Conservation (phyloP, 2,329 filamentous ascomycete species). For the Beauveria pseudobassiana region DNA sequence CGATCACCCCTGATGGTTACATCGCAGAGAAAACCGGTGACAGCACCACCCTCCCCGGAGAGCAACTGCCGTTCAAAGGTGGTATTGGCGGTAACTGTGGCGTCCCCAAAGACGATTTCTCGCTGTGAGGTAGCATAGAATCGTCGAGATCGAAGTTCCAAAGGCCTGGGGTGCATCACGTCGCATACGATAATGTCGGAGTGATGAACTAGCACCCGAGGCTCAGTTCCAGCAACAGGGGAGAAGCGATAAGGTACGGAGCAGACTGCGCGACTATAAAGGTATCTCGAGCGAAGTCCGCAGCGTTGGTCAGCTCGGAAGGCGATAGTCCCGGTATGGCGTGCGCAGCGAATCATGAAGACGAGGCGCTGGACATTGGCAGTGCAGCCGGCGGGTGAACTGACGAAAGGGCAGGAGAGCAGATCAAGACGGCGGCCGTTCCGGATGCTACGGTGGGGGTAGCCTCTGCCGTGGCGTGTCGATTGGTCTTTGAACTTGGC, state of each 20-base stretch:
- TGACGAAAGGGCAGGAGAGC: background rate
- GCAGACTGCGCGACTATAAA: background rate
- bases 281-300: background rate
- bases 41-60: conserved; percentile 10
- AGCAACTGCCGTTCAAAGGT: conserved; percentile 12
- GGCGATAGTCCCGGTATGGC: background rate
- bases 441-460: conserved; percentile 20
- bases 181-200: background rate
- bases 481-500: conserved; percentile 13
- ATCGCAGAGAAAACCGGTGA: conserved; percentile 16
- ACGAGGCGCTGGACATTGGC: background rate
- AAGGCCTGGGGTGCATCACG: conserved; percentile 13
- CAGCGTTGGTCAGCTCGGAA: background rate
- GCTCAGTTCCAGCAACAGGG: background rate
- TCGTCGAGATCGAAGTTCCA: conserved; percentile 8
- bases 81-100: conserved; percentile 11
- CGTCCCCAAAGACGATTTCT: conserved; percentile 5
- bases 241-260: background rate
- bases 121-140: conserved; percentile 8
- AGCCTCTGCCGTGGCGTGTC: conserved; percentile 14
- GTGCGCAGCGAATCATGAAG: background rate
- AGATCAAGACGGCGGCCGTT: conserved; percentile 21
- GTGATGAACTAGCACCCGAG: background rate
- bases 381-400: background rate
- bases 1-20: conserved; percentile 20